These are phyloP conservation scores for Nevesoporus exiguus DNA, from an alignment of 768 basidiomycete species.

Conservation along the genomic window DNA sequence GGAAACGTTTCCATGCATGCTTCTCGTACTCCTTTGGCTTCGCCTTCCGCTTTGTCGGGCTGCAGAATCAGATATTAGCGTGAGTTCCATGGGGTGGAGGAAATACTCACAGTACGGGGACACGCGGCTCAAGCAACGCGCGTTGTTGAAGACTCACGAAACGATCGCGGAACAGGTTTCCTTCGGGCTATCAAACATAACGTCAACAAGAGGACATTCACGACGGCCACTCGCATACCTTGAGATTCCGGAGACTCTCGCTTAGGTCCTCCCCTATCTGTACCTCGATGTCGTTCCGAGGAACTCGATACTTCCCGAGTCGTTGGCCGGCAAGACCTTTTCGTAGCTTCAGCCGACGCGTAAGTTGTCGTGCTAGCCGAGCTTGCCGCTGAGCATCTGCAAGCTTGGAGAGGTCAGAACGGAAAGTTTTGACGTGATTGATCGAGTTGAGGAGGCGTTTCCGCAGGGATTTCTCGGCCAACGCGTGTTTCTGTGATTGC, in stretches of 20 bases:
- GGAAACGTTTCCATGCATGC: slow-evolving; percentile 76
- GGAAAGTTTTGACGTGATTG: slow-evolving; percentile 50
- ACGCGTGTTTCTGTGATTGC: slow-evolving; percentile 52
- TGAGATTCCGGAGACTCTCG: slow-evolving; percentile 78
- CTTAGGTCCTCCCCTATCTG: slow-evolving; percentile 89
- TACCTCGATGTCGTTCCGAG: slow-evolving; percentile 67
- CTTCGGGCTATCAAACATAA: slow-evolving; percentile 65
- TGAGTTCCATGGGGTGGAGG: slow-evolving; percentile 23
- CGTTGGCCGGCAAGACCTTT: slow-evolving; percentile 69
- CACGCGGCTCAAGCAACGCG: slow-evolving; percentile 82
- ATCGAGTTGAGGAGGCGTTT: slow-evolving; percentile 64
- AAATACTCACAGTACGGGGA: slow-evolving; percentile 57
- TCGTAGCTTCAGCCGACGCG: slow-evolving; percentile 48
- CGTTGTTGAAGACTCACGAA: slow-evolving; percentile 86
- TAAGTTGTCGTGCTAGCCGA: slow-evolving; percentile 37
- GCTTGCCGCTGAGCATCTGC: slow-evolving; percentile 38
- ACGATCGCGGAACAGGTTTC: slow-evolving; percentile 87
- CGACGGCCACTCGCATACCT: slow-evolving; percentile 47
- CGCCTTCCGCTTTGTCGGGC: slow-evolving; percentile 33
- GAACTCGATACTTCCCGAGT: slow-evolving; percentile 78
- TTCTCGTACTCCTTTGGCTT: slow-evolving; percentile 70
- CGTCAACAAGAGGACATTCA: not conserved
- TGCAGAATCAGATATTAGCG: slow-evolving; percentile 4
- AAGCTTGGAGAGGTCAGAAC: slow-evolving; percentile 39
- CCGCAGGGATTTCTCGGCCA: slow-evolving; percentile 54